Percentiles rank a stretch among this genome's conserved stretches.
Evolutionary conservation across 768 basidiomycete genomes (phyloP).

Genomic region (Neoboletus magnificus): DNA sequence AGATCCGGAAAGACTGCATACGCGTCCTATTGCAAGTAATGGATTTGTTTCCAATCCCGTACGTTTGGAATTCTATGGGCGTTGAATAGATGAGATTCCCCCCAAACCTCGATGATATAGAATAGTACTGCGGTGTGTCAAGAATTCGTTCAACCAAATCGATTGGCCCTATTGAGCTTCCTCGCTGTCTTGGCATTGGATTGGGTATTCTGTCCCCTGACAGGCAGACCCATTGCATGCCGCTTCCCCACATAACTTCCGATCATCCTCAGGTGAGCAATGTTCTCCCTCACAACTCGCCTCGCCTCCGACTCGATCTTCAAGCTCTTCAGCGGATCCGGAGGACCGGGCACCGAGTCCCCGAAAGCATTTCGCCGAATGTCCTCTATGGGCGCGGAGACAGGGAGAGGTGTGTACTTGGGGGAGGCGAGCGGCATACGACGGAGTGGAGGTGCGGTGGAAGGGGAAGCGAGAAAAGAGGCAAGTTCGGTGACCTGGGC

Average conservation of each 20-base stretch:
- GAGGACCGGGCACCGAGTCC: conserved; percentile 34
- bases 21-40: conserved; percentile 2
- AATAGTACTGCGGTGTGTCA: conserved; percentile 10
- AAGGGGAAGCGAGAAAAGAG: conserved; percentile 89
- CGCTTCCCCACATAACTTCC: conserved; percentile 91
- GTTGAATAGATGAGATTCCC: conserved; percentile 1
- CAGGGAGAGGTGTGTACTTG: conserved; percentile 46
- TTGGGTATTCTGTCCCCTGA: conserved; percentile 91
- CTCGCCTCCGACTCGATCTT: conserved; percentile 87
- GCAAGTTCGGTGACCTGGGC: conserved; percentile 89
- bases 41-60: background rate
- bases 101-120: background rate
- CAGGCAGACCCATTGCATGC: conserved; percentile 91
- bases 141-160: conserved; percentile 39
- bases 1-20: conserved; percentile 1
- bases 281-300: conserved; percentile 83
- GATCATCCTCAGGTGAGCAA: conserved; percentile 89
- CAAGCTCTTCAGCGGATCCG: conserved; percentile 68
- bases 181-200: conserved; percentile 87
- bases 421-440: conserved; percentile 63
- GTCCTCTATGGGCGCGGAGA: conserved; percentile 33
- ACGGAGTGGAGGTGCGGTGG: conserved; percentile 65
- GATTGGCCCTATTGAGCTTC: conserved; percentile 84
- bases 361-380: conserved; percentile 27
- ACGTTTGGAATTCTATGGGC: background rate